phyloP scores from a whole-genome alignment of 1,139 yeast species.

The Debaryomyces sp. region DNA sequence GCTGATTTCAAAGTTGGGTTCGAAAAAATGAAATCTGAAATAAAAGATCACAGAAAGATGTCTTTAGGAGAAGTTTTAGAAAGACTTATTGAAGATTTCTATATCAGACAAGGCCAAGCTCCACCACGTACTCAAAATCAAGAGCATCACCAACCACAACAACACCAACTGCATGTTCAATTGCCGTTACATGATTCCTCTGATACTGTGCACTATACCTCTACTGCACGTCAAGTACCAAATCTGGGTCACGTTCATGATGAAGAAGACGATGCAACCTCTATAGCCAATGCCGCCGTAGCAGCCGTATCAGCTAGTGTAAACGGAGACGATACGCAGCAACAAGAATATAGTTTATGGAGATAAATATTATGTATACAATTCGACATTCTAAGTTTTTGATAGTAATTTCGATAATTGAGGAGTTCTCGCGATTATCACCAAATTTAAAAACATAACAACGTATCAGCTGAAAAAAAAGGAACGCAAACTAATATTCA shows the following conservation, averaged over 20 bases:
- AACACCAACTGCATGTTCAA: conserved; percentile 6
- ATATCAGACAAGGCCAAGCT: conserved; percentile 14
- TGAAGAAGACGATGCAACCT: conserved; percentile 27
- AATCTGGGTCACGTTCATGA: conserved; percentile 6
- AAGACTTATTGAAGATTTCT: conserved; percentile 24
- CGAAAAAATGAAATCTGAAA: conserved; percentile 34
- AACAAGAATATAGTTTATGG: conserved; percentile 42
- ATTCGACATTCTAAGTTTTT: background rate
- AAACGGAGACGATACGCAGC: conserved; percentile 30
- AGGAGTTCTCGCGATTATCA: conserved; percentile 3
- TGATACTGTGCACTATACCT: background rate
- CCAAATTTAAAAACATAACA: conserved; percentile 1
- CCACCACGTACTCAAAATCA: conserved; percentile 7
- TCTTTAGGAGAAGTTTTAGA: conserved; percentile 26
- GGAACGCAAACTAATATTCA: background rate
- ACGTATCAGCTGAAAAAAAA: background rate
- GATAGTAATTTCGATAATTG: background rate
- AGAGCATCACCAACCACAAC: conserved; percentile 5
- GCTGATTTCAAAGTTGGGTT: conserved; percentile 39
- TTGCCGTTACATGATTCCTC: conserved; percentile 5
- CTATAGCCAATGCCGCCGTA: conserved; percentile 41
- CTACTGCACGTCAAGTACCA: conserved; percentile 1
- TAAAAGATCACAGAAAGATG: conserved; percentile 32
- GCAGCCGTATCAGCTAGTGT: conserved; percentile 37
- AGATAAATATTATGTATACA: conserved; percentile 19